Conservation (phyloP, 2,329 filamentous ascomycete species). For the Lecanoromycetidae sp. region DNA sequence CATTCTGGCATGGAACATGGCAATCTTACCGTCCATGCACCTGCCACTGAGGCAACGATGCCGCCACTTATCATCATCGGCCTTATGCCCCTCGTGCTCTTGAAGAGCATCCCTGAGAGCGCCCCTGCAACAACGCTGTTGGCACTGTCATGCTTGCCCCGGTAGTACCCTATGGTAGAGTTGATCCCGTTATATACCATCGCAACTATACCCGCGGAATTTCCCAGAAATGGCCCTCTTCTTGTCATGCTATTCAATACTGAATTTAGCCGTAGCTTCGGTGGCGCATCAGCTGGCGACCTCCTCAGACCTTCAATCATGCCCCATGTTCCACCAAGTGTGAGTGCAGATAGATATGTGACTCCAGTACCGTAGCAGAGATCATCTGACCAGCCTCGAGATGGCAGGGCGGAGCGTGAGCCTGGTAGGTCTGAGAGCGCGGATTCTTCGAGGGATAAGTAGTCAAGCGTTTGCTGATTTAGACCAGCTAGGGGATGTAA, state of each 20-base stretch:
- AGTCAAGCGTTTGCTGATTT: conserved; percentile 87
- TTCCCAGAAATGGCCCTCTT: conserved; percentile 86
- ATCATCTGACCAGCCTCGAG: conserved; percentile 94
- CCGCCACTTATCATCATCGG: conserved; percentile 92
- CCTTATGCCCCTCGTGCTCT: conserved; percentile 78
- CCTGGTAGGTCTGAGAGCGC: conserved; percentile 76
- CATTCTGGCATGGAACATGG: background rate
- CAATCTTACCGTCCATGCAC: conserved; percentile 73
- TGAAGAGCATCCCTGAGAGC: conserved; percentile 87
- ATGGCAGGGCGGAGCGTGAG: conserved; percentile 76
- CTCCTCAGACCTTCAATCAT: conserved; percentile 76
- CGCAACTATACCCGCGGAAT: conserved; percentile 88
- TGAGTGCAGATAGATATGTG: conserved; percentile 80
- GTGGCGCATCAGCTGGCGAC: conserved; percentile 57
- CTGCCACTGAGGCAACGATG: conserved; percentile 75
- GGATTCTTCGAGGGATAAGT: conserved; percentile 86
- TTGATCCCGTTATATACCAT: conserved; percentile 94
- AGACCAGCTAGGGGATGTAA: conserved; percentile 89
- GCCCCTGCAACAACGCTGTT: conserved; percentile 81
- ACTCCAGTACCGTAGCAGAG: conserved; percentile 94
- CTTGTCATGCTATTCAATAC: conserved; percentile 90
- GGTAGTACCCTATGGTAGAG: conserved; percentile 63
- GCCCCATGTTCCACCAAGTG: conserved; percentile 82
- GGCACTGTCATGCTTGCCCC: conserved; percentile 77
- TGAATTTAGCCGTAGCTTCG: conserved; percentile 85